Percentiles rank a stretch among this genome's conserved stretches.
Evolutionary conservation across 2,329 filamentous ascomycete genomes (phyloP).

Genomic region (Pseudogymnoascus sp.): DNA sequence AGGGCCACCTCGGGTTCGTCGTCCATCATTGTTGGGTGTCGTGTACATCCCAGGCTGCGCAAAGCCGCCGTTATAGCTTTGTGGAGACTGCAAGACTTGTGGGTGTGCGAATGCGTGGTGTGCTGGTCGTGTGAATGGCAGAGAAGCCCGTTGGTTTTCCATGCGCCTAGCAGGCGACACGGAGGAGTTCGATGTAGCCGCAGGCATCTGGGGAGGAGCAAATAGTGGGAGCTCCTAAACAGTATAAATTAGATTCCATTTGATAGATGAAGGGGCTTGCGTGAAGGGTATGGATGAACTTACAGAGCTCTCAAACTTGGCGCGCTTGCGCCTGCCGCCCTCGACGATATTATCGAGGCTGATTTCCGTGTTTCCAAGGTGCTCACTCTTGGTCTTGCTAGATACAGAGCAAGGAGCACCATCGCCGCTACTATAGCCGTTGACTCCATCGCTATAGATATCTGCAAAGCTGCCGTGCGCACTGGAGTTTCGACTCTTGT

Average conservation of each 20-base stretch:
- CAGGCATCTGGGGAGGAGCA: slow-evolving; percentile 87
- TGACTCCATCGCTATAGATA: slow-evolving; percentile 55
- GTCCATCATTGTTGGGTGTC: slow-evolving; percentile 55
- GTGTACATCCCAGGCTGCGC: slow-evolving; percentile 54
- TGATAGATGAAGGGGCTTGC: background rate
- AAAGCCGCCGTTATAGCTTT: slow-evolving; percentile 59
- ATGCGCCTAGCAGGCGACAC: slow-evolving; percentile 83
- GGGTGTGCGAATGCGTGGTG: slow-evolving; percentile 77
- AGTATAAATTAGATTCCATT: slow-evolving; percentile 17
- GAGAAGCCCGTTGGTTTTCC: slow-evolving; percentile 60
- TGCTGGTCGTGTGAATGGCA: slow-evolving; percentile 70
- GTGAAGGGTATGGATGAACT: slow-evolving; percentile 40
- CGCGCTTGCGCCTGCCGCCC: slow-evolving; percentile 87
- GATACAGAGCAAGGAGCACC: slow-evolving; percentile 70
- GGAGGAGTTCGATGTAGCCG: slow-evolving; percentile 93
- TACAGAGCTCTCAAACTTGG: slow-evolving; percentile 96
- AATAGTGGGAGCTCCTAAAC: slow-evolving; percentile 88
- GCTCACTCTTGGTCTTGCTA: slow-evolving; percentile 71
- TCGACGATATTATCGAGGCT: slow-evolving; percentile 98
- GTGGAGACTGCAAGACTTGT: slow-evolving; percentile 75
- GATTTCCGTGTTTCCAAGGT: slow-evolving; percentile 90
- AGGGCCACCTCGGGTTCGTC: slow-evolving; percentile 60
- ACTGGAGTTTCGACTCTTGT: slow-evolving; percentile 62
- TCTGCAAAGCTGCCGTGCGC: slow-evolving; percentile 48
- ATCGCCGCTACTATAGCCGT: slow-evolving; percentile 83